These are phyloP conservation scores for Aspergillus brasiliensis DNA, from an alignment of 2,329 filamentous ascomycete genomes.

Conservation along the genomic window DNA sequence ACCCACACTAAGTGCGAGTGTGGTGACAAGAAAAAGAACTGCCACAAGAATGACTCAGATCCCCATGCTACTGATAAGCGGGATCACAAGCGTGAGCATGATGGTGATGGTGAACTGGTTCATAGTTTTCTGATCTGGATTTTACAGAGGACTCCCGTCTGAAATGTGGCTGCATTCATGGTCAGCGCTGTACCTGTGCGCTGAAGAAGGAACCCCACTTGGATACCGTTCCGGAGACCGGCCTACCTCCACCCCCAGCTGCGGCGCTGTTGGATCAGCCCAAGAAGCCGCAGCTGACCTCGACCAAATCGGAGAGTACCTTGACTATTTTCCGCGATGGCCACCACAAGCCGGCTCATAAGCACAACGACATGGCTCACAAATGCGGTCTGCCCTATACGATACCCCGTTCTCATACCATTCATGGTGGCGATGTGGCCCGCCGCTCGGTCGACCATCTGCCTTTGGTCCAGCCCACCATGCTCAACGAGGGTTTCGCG, in stretches of 20 bases:
- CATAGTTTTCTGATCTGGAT: conserved; percentile 36
- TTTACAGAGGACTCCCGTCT: conserved; percentile 38
- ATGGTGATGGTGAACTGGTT: conserved; percentile 29
- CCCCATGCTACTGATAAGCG: conserved; percentile 37
- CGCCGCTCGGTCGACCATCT: conserved; percentile 57
- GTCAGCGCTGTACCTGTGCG: conserved; percentile 62
- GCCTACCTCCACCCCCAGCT: conserved; percentile 44
- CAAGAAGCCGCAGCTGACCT: conserved; percentile 58
- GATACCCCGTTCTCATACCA: conserved; percentile 57
- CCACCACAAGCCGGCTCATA: conserved; percentile 66
- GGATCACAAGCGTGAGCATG: conserved; percentile 42
- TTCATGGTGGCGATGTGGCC: conserved; percentile 50
- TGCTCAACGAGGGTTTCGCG: conserved; percentile 33
- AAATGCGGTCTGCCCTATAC: conserved; percentile 65
- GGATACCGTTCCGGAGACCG: conserved; percentile 53
- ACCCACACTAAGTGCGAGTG: conserved; percentile 97
- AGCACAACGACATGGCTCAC: conserved; percentile 65
- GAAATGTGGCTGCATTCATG: conserved; percentile 57
- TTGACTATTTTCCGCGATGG: conserved; percentile 65
- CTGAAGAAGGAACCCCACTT: conserved; percentile 59
- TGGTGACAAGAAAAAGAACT: conserved; percentile 80
- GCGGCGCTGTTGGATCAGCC: conserved; percentile 47
- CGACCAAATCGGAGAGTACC: conserved; percentile 61
- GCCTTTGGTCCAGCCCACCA: conserved; percentile 40
- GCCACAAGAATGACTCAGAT: conserved; percentile 42